Conservation (phyloP, 257 asterid species). For the Verbena officinalis region DNA sequence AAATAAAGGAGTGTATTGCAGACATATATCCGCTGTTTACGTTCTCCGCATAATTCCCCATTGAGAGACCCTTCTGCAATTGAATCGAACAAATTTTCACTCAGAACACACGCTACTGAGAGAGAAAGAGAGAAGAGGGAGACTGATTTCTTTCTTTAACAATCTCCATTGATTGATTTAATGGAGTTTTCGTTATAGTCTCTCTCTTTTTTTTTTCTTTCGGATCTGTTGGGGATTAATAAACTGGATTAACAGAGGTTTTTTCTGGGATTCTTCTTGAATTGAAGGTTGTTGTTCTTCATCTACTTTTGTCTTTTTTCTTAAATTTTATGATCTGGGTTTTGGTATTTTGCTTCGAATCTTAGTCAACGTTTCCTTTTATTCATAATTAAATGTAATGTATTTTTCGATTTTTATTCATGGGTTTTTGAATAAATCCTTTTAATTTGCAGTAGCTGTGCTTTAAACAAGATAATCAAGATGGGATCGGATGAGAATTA, state of each 20-base stretch:
- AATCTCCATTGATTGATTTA: slow-evolving; percentile 26
- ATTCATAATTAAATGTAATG: too few species aligned
- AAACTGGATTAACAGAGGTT: not conserved
- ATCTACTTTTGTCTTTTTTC: not conserved
- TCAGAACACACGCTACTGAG: not conserved
- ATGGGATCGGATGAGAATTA: slow-evolving; percentile 85
- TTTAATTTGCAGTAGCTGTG: slow-evolving; percentile 24
- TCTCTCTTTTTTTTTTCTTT: slow-evolving; percentile 16
- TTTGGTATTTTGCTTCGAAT: slow-evolving; percentile 18
- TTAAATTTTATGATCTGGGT: slow-evolving; percentile 7
- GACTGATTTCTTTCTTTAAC: not conserved
- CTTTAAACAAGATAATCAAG: slow-evolving; percentile 26
- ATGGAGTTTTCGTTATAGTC: slow-evolving; percentile 39
- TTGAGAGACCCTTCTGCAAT: slow-evolving; percentile 15
- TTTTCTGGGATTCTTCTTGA: slow-evolving; percentile 33
- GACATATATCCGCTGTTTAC: slow-evolving; percentile 51
- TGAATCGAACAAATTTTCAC: slow-evolving; percentile 25
- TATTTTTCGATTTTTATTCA: not conserved
- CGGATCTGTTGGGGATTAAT: slow-evolving; percentile 9
- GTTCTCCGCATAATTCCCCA: slow-evolving; percentile 30
- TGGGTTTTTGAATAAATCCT: slow-evolving; percentile 12
- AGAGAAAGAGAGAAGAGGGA: slow-evolving; percentile 31
- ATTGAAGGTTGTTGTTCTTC: slow-evolving; percentile 12
- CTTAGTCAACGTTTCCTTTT: not conserved
- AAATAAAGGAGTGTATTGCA: slow-evolving; percentile 4